These are phyloP conservation scores for Paraconiothyrium sp. DNA, from an alignment of 2,329 filamentous ascomycete genomes.

Conservation along the genomic window DNA sequence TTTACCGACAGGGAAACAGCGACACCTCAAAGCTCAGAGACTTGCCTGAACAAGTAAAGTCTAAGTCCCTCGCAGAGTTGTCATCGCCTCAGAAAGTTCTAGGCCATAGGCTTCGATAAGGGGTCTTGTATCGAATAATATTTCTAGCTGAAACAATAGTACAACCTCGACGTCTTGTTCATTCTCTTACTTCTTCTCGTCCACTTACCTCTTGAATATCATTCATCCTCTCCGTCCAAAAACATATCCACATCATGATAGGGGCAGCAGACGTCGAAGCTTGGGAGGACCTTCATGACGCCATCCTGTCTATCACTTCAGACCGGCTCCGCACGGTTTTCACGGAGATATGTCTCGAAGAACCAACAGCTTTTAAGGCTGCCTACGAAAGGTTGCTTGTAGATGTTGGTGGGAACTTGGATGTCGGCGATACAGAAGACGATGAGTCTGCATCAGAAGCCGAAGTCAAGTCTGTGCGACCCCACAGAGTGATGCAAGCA, in stretches of 20 bases:
- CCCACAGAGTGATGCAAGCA: background rate
- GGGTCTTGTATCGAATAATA: too few relatives aligned
- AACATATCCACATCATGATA: background rate
- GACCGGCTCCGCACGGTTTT: background rate
- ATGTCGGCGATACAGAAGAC: background rate
- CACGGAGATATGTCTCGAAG: background rate
- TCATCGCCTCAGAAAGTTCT: too few relatives aligned
- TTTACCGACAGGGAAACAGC: too few relatives aligned
- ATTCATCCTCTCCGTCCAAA: background rate
- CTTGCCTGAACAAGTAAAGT: too few relatives aligned
- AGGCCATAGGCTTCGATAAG: too few relatives aligned
- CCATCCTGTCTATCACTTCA: background rate
- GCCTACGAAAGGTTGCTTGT: too few relatives aligned
- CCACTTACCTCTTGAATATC: background rate
- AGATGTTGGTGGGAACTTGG: too few relatives aligned
- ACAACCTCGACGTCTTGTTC: too few relatives aligned
- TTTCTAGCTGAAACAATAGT: too few relatives aligned
- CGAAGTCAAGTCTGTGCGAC: background rate
- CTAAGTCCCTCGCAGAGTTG: too few relatives aligned
- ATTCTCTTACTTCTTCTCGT: background rate
- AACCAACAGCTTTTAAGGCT: background rate
- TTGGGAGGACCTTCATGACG: background rate
- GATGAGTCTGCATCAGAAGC: constrained; percentile 23
- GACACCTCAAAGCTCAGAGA: too few relatives aligned
- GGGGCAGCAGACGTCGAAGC: background rate